Base-by-base conservation (phyloP, 2,329 filamentous ascomycete genomes). In the Calonectria multiphialidica region DNA sequence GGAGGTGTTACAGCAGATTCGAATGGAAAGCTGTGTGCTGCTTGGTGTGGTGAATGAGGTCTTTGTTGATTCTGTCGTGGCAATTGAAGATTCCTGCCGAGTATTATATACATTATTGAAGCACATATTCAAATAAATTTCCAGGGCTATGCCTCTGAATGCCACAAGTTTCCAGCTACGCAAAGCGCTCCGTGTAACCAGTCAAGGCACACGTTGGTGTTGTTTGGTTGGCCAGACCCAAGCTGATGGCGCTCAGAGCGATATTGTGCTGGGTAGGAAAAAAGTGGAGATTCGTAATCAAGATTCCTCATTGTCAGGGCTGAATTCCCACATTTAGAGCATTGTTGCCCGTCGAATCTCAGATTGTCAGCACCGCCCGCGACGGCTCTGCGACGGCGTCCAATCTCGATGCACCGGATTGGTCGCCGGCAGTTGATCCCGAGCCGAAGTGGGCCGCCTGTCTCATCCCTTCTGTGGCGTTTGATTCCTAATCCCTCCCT, bases 281-380 rank as follows among this genome's bases (percentile, higher is more conserved):
- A 35, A 57, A 40, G 15, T 25, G 8, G 53, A 16, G 53, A 59
- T 59, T 59, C 53, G 21, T 59, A 37, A 59, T 59, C 53, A 59
- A 59, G 53, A 59, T 59, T 59, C 53, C 44, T 47, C 53, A 59
- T 40, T n/a, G 10, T 16, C 53, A 59, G 40, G 53, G 53, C 53
- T 59, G 33, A 59, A 18, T 25, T 25, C 13, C 7, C 33, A n/a
- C 37, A 28, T 18, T 10, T 59, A 59, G 35, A 10, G 21, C n/a
- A 18, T 23, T 33, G 13, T 16, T 25, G 33, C 33, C n/a, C 18
- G 16, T 21, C 37, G n/a, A n/a, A 28, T 16, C 33, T 40, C 45
- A 45, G 4, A n/a, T 18, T 45, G 18, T 7, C n/a, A n/a, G 7
- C 53, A 37, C n/a, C 53, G 53, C 53, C 53, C 15, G 18, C 9